phyloP scores from a whole-genome alignment of 129 eudicot species.

The Flaveria trinervia region DNA sequence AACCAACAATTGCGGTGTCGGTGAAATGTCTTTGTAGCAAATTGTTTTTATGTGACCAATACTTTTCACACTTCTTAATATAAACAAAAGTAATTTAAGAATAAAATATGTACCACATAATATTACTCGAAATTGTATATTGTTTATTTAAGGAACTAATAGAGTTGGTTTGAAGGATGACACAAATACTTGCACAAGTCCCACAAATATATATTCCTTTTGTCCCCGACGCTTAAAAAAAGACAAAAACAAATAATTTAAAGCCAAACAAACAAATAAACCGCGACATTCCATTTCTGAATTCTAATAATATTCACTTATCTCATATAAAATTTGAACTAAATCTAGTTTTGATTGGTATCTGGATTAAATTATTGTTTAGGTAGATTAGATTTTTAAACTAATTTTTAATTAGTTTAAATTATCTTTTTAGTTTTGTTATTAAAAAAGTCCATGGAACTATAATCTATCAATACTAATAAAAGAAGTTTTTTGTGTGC shows the following conservation, averaged over 20 bases:
- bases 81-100: constrained; percentile 7
- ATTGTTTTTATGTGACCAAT: constrained; percentile 24
- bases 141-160: constrained; percentile 16
- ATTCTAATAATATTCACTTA: background rate
- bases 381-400: background rate
- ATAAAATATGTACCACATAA: constrained; percentile 34
- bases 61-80: background rate
- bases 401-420: background rate
- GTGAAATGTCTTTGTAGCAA: constrained; percentile 29
- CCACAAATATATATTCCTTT: constrained; percentile 38
- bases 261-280: constrained; percentile 22
- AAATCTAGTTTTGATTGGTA: constrained; percentile 8
- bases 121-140: constrained; percentile 22
- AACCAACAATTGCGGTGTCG: background rate
- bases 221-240: constrained; percentile 21
- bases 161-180: constrained; percentile 21
- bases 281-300: background rate
- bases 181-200: constrained; percentile 34
- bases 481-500: too few relatives aligned
- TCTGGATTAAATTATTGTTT: constrained; percentile 1
- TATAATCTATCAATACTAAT: too few relatives aligned
- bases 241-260: constrained; percentile 19
- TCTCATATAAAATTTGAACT: background rate
- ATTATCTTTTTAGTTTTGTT: background rate
- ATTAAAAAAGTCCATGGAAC: background rate